phyloP scores from a whole-genome alignment of 331 rosid genomes.

The Prunus yedoensis region DNA sequence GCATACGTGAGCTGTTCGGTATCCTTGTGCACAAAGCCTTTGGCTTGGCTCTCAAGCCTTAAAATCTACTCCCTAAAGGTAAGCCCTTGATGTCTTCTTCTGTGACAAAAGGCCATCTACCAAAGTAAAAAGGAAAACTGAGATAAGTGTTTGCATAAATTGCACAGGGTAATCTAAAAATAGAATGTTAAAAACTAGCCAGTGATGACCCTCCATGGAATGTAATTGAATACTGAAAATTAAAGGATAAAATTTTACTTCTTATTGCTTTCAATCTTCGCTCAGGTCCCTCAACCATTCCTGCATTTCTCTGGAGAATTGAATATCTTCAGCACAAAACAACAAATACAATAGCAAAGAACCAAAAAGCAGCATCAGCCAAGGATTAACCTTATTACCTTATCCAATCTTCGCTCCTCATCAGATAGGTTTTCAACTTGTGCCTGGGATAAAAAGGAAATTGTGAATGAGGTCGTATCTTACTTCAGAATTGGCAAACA shows the following conservation, averaged over 20 bases:
- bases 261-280: constrained; percentile 79
- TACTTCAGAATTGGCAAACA: not conserved
- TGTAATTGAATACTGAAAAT: constrained; percentile 22
- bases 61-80: constrained; percentile 31
- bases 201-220: constrained; percentile 3
- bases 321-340: constrained; percentile 26
- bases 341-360: not conserved
- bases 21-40: too few species aligned
- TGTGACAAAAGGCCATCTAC: constrained; percentile 89
- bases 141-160: constrained; percentile 5
- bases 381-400: constrained; percentile 71
- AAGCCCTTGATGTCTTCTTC: constrained; percentile 94
- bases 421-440: constrained; percentile 79
- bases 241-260: constrained; percentile 45
- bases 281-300: constrained; percentile 80
- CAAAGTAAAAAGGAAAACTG: constrained; percentile 18
- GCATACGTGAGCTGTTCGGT: too few species aligned
- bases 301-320: constrained; percentile 83
- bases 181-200: not conserved
- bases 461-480: constrained; percentile 15
- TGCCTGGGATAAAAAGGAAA: constrained; percentile 48
- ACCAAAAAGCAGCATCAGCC: constrained; percentile 7
- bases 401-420: constrained; percentile 73
- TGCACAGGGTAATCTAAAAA: not conserved
- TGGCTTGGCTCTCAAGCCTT: too few species aligned